Evolutionary conservation across 257 asterid species (phyloP), one percentile per base, ranked within the genome.

Genomic region (Datura wrightii): DNA sequence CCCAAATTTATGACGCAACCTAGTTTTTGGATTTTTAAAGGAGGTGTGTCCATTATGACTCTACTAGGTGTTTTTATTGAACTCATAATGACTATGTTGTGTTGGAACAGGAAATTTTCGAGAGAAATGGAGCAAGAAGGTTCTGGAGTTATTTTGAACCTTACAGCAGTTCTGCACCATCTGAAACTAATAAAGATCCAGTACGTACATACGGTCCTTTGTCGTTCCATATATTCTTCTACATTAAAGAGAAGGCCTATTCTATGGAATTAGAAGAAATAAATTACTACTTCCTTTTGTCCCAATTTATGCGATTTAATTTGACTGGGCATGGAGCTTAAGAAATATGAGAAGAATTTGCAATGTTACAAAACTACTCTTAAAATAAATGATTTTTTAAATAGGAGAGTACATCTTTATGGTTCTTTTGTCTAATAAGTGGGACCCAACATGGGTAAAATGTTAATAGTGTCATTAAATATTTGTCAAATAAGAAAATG

Each of bases 131-230:
- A 59, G 95, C 97, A 54, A 86, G 88, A 69, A 90, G 90, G 90
- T 96, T 96, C 88, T 96, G 99, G 98, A 92, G 86, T 91, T 95
- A 96, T 89, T 94, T 96, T 83, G 96, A 91, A 80, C 85, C 88
- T 79, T 94, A 91, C 87, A 86, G 85, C 44, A 86, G 87, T 74
- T 83, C 86, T 59, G 84, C 92, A 65, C 89, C 85, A 80, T 82
- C 85, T 80, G 92, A 90, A 84, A 87, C 84, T 87, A 93, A 89
- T 46, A 85, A 86, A 80, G 91, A 93, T 66, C 81, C 82, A 83
- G 99, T 96, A 89, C 71, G 93, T 72, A 52, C 56, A 72, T 62
- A 71, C 10, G 34, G 78, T 87, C 72, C 24, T 60, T 52, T 59
- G 63, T 1, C 82, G 14, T 50, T 46, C 4, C 62, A 52, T 69